Base-by-base conservation (phyloP, 2,329 filamentous ascomycete species). In the Rasamsonia emersonii region DNA sequence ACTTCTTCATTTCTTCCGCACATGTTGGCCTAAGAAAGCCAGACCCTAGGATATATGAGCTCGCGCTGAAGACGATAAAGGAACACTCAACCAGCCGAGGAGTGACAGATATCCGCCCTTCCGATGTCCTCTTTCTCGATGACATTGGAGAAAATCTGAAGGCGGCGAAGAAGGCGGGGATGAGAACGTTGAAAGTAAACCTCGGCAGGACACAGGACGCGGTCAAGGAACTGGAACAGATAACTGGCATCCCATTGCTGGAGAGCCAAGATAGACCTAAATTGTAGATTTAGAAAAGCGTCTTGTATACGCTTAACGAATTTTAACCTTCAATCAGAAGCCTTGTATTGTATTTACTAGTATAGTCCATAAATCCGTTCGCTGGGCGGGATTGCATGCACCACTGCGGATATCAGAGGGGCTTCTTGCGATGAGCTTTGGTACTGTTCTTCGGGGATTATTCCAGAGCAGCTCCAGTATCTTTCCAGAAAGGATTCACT, bases 121-220 rank as follows among this genome's bases (percentile, higher is more conserved):
- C 64, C 1, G 85, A 95, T 34, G 67, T 95, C 26, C 61, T 93
- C 4, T 98, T 98, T 54, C 61, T 95, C 30, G 91, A 95, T 54
- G 88, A 95, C 48, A 94, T 98, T 54, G 91, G 91, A 2, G 79
- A 88, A 59, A 98, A 98, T 54, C 58, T 96, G 36, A 91, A 88
- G 65, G 79, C 72, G 26, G 91, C 78, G 1, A 82, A 70, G 58
- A 70, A 70, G 29, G 64, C 77, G 14, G 89, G 89, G 0, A 79
- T 96, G 56, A 62, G 70, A 35, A 96, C 89, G 0, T 72, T 96
- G 43, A 94, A 89, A 60, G 91, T 96, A 1, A 66, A 73, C 6
- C 61, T 96, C 17, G 88, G 88, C 2, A 76, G 71, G 54, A 76
- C 82, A 1, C 82, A 75, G 52, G 78, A 88, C 53, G 88, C 89